Conservation (phyloP, 768 basidiomycete genomes). For the Lentinula aciculospora region DNA sequence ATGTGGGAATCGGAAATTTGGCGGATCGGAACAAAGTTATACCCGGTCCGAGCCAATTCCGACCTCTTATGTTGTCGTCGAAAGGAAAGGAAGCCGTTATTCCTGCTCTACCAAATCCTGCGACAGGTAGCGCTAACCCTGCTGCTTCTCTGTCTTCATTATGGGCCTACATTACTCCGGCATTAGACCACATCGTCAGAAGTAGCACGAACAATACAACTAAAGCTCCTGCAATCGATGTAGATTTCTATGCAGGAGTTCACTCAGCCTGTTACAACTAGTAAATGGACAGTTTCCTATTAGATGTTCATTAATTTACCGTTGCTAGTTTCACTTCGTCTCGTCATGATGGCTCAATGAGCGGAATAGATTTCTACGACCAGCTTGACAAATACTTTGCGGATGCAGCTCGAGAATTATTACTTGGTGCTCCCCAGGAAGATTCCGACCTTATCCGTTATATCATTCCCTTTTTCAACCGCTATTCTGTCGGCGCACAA, state of each 20-base stretch:
- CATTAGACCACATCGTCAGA: slow-evolving; percentile 71
- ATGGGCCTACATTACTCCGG: slow-evolving; percentile 73
- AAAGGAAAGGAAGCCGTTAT: slow-evolving; percentile 25
- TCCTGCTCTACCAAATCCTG: slow-evolving; percentile 42
- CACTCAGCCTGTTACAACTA: slow-evolving; percentile 84
- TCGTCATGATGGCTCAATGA: slow-evolving; percentile 27
- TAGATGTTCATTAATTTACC: slow-evolving; percentile 11
- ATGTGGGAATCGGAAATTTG: too few species aligned
- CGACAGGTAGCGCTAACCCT: slow-evolving; percentile 67
- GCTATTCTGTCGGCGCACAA: slow-evolving; percentile 61
- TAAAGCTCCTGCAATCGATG: slow-evolving; percentile 68
- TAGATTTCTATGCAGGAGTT: slow-evolving; percentile 69
- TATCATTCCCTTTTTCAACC: slow-evolving; percentile 65
- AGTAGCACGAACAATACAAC: slow-evolving; percentile 52
- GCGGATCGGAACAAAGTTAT: too few species aligned
- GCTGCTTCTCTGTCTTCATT: slow-evolving; percentile 65
- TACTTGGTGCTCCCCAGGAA: slow-evolving; percentile 60
- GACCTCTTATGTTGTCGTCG: too few species aligned
- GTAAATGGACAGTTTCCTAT: slow-evolving; percentile 29
- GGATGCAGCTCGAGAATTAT: slow-evolving; percentile 53
- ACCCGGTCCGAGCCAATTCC: too few species aligned
- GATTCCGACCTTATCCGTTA: slow-evolving; percentile 64
- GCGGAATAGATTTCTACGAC: slow-evolving; percentile 66
- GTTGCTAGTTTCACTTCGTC: slow-evolving; percentile 36
- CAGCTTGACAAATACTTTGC: slow-evolving; percentile 69